Evolutionary conservation across 2,329 filamentous ascomycete species (phyloP), one percentile per base, ranked within the genome.

Genomic region (Amauroascus niger): DNA sequence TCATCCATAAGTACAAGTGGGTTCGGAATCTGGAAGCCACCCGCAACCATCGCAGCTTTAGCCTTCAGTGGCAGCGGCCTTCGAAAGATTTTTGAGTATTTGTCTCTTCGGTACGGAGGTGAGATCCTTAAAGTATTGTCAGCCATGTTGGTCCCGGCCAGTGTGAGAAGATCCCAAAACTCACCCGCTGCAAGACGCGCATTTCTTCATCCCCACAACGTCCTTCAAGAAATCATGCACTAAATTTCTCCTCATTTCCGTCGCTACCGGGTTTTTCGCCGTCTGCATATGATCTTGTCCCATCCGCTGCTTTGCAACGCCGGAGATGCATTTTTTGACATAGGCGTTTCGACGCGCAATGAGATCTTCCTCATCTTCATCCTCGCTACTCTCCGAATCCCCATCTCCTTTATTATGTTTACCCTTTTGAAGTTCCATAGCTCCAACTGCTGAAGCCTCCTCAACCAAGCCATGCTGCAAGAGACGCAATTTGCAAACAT

Each of bases 11-110:
- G 74, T 11, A 86, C 69, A 62, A 94, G 75, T 2, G 87, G 84
- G 65, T 93, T 87, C 49, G 79, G 77, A 33, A 81, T 75, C 61
- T 82, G 84, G 65, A 89, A 80, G 52, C 81, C 79, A 46, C 70
- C 69, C 60, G 86, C 81, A 2, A 82, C 78, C 86, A 95, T 95
- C 57, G 84, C 82, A 40, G 82, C 79, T 66, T 83, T 82, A 33
- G 93, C 83, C 68, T 94, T 95, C 45, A 78, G 71, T 45, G 78
- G 80, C 54, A 96, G 73, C 1, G 86, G 76, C 65, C 87, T 93
- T 66, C 91, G 84, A 69, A 97, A 98, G 52, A 98, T 89, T 70
- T 97, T 98, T 65, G 90, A 86, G 63, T 83, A 93, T 41, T 86
- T 80, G 64, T 98, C 91, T 68, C 95, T 96, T 62, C 91, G 83